phyloP scores from a whole-genome alignment of 177 flowering plant genomes.

The Vitis hybrid region DNA sequence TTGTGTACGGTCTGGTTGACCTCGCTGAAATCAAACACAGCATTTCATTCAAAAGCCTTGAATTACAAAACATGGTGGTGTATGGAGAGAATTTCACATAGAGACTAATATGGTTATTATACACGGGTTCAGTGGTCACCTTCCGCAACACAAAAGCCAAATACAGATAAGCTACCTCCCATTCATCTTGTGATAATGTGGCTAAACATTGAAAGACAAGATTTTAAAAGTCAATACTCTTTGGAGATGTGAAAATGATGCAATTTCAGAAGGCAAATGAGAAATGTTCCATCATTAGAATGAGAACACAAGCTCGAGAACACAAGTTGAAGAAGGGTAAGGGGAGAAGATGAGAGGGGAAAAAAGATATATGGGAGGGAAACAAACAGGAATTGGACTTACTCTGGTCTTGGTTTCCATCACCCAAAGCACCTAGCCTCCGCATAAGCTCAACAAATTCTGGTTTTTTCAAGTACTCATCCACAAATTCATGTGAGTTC shows the following conservation, averaged over 20 bases:
- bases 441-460: slow-evolving; percentile 91
- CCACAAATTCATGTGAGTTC: slow-evolving; percentile 87
- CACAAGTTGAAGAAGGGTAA: no score
- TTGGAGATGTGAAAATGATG: no score
- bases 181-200: slow-evolving; percentile 85
- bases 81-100: neutral
- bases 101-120: neutral
- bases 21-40: slow-evolving; percentile 47
- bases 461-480: slow-evolving; percentile 81
- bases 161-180: slow-evolving; percentile 95
- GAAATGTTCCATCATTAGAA: no score
- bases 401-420: slow-evolving; percentile 87
- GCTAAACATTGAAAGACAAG: slow-evolving; percentile 39
- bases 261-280: no score
- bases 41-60: neutral
- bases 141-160: slow-evolving; percentile 80
- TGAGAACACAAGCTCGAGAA: no score
- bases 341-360: neutral
- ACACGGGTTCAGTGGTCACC: slow-evolving; percentile 36
- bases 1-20: slow-evolving; percentile 54
- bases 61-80: neutral
- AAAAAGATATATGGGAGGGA: neutral
- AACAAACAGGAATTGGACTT: slow-evolving; percentile 17
- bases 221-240: neutral
- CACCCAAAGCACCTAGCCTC: slow-evolving; percentile 95